Evolutionary conservation across 148 eudicot genomes (phyloP), one percentile per base, ranked within the genome.

Genomic region (Polygonum aviculare): DNA sequence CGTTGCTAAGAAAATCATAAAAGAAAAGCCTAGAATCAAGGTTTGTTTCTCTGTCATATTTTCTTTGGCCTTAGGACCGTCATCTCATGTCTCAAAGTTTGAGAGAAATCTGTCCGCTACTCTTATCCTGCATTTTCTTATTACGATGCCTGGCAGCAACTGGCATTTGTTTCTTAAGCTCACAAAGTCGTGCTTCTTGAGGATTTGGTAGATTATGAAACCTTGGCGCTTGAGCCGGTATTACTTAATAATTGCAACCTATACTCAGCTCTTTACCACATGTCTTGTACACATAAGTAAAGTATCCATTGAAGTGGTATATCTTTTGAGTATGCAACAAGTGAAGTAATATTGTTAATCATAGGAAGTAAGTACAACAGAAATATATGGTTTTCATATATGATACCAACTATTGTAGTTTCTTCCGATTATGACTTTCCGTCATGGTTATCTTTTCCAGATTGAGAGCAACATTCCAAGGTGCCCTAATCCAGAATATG

Each of bases 141-240:
- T 70, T 75, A 40, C 76, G 47, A 38, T 36, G 63, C 60, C 19
- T 78, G 16, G 57, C 88, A 95, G 99, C 84, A 92, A 78, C 84
- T 95, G 81, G 99, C 97, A 71, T 95, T 87, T 80, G 99, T 92
- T 45, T 95, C 99, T 72, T 97, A 95, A 90, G 99, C 81, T 62
- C 94, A 95, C 89, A 79, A 90, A 52, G 91, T 95, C 84, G 85
- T 88, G 78, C 91, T 95, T 78, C 97, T 96, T 49, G 97, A 88
- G 57, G 89, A 81, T 69, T 77, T 88, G 82, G 85, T 95, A 35
- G 81, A 92, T 87, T 81, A 90, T 79, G 90, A 95, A 57, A 88
- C 85, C 19, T 72, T 95, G 83, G 83, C 91, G 40, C 93, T 92
- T 78, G 97, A 95, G 71, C 91, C 92, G 94, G 98, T 93, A 83